These are phyloP conservation scores for Mycena galopus DNA, from an alignment of 768 basidiomycete genomes.

Conservation along the genomic window DNA sequence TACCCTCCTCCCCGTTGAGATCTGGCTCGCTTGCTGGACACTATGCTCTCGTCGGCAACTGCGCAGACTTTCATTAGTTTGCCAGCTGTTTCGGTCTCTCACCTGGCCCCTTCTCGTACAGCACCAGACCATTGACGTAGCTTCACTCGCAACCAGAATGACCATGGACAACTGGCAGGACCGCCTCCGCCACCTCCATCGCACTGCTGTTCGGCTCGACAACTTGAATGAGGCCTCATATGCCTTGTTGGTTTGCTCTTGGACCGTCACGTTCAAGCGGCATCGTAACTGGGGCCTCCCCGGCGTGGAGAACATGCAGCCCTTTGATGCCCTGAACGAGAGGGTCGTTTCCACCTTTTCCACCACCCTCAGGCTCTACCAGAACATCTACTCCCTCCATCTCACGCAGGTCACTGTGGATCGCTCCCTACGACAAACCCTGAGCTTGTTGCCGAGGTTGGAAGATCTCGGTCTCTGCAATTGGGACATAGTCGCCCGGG, in stretches of 20 bases:
- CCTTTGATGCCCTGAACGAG: not conserved
- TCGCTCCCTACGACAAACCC: not conserved
- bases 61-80: not conserved
- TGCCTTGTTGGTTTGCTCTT: not conserved
- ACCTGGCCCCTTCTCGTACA: not conserved
- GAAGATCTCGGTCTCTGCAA: not conserved
- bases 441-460: not conserved
- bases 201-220: not conserved
- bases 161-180: not conserved
- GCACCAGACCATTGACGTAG: not conserved
- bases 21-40: constrained; percentile 2
- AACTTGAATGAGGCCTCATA: not conserved
- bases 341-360: no score
- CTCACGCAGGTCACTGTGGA: not conserved
- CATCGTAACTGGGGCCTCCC: not conserved
- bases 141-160: not conserved
- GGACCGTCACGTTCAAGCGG: not conserved
- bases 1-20: not conserved
- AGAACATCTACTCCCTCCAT: not conserved
- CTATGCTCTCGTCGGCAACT: not conserved
- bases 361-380: not conserved
- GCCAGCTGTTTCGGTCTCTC: constrained; percentile 2
- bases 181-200: not conserved
- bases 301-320: not conserved
- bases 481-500: no score